These are phyloP conservation scores for Candida tropicalis DNA, from an alignment of 1,139 yeast species.

Conservation along the genomic window DNA sequence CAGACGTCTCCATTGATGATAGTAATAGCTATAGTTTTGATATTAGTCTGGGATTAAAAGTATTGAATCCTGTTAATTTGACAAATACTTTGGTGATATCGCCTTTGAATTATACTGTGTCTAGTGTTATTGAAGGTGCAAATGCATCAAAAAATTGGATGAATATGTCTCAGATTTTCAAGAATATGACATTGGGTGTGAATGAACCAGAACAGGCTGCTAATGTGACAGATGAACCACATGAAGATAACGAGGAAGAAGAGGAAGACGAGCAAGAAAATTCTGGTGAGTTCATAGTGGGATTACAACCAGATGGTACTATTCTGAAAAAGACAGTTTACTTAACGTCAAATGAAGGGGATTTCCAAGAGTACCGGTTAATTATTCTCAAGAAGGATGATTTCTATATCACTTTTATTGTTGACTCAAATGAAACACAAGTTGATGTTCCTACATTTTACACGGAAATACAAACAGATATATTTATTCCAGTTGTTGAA, in stretches of 20 bases:
- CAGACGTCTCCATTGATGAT: not conserved
- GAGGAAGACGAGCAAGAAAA: conserved; percentile 23
- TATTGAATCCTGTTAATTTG: conserved; percentile 37
- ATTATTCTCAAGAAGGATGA: conserved; percentile 31
- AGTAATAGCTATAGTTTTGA: conserved; percentile 3
- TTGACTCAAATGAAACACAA: conserved; percentile 28
- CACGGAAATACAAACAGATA: conserved; percentile 19
- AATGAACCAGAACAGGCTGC: conserved; percentile 6
- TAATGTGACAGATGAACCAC: not conserved
- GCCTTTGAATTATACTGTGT: conserved; percentile 43
- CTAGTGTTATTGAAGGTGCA: conserved; percentile 28
- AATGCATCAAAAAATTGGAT: conserved; percentile 22
- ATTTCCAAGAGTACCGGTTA: conserved; percentile 32
- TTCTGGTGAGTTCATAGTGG: conserved; percentile 32
- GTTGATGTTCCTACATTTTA: conserved; percentile 31
- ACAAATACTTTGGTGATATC: conserved; percentile 42
- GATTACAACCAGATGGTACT: conserved; percentile 21
- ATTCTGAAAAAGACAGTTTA: conserved; percentile 33
- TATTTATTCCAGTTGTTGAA: conserved; percentile 26
- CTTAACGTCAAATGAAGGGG: conserved; percentile 20
- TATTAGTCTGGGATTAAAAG: conserved; percentile 10
- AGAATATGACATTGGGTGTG: conserved; percentile 12
- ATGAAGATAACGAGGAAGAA: conserved; percentile 10
- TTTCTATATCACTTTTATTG: conserved; percentile 29
- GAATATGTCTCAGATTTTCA: conserved; percentile 28